Evolutionary conservation across 2,329 filamentous ascomycete genomes (phyloP).

Genomic region (Ophidiomyces ophidiicola): DNA sequence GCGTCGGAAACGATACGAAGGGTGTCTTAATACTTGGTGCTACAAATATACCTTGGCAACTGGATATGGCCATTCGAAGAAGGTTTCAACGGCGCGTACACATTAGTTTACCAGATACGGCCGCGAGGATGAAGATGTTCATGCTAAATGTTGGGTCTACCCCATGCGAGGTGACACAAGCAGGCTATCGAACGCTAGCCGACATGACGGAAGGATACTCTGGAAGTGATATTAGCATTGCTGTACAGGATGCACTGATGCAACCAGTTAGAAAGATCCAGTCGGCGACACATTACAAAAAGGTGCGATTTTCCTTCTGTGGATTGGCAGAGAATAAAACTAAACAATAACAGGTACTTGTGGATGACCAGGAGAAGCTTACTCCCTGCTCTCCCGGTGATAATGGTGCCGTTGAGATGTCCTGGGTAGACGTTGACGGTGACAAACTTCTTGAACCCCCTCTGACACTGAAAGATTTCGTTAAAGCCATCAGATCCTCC

Average conservation of each 20-base stretch:
- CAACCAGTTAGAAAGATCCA: slow-evolving; percentile 94
- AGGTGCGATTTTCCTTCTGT: slow-evolving; percentile 41
- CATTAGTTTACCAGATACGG: slow-evolving; percentile 78
- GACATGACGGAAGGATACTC: slow-evolving; percentile 86
- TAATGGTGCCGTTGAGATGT: slow-evolving; percentile 76
- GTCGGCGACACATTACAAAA: slow-evolving; percentile 94
- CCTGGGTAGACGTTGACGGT: slow-evolving; percentile 74
- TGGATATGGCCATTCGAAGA: slow-evolving; percentile 87
- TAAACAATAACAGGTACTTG: slow-evolving; percentile 46
- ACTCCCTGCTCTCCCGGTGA: slow-evolving; percentile 95
- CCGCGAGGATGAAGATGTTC: slow-evolving; percentile 88
- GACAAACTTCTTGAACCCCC: slow-evolving; percentile 78
- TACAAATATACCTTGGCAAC: slow-evolving; percentile 97
- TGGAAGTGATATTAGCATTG: slow-evolving; percentile 89
- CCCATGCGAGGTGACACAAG: slow-evolving; percentile 64
- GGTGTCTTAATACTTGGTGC: slow-evolving; percentile 90
- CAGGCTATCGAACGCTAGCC: slow-evolving; percentile 70
- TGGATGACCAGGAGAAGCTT: slow-evolving; percentile 47
- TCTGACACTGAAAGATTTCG: slow-evolving; percentile 79
- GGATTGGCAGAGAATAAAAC: neutral
- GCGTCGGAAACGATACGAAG: slow-evolving; percentile 88
- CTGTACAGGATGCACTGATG: slow-evolving; percentile 93
- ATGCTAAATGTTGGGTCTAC: slow-evolving; percentile 89
- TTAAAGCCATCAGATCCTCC: slow-evolving; percentile 78
- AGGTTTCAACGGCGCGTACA: slow-evolving; percentile 94